Percentiles rank a stretch among this genome's conserved stretches.
phyloP scores from a whole-genome alignment of 495 filamentous ascomycete genomes.

The Xylaria cubensis region DNA sequence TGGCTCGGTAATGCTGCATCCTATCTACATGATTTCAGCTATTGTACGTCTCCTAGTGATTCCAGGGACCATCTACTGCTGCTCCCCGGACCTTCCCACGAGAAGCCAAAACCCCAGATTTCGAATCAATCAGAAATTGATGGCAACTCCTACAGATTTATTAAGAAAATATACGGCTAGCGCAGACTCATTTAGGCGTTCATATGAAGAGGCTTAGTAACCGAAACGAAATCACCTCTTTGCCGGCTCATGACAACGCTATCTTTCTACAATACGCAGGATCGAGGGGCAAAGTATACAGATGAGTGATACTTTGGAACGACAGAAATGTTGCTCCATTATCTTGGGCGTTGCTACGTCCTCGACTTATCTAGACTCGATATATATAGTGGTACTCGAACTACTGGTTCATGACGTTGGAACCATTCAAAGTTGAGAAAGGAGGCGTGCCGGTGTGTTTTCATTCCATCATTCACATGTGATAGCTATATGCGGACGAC shows the following conservation, averaged over 20 bases:
- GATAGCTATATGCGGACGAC: background rate
- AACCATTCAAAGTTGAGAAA: background rate
- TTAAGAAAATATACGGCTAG: background rate
- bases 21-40: background rate
- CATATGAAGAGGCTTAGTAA: background rate
- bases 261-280: background rate
- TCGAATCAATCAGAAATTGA: background rate
- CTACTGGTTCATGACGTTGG: background rate
- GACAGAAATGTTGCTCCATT: background rate
- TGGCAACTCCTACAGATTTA: background rate
- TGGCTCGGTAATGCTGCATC: conserved; percentile 15
- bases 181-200: background rate
- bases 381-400: background rate
- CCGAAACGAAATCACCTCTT: background rate
- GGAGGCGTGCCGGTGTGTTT: background rate
- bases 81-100: background rate
- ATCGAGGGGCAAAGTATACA: background rate
- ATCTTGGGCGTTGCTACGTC: background rate
- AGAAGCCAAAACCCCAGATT: background rate
- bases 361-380: background rate
- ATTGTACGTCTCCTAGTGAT: background rate
- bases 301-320: too few species aligned
- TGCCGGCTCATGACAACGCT: background rate
- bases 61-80: background rate
- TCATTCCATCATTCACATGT: background rate